Evolutionary conservation across 768 basidiomycete genomes (phyloP), one percentile per base, ranked within the genome.

Genomic region (Coprinellus aureogranulatus): DNA sequence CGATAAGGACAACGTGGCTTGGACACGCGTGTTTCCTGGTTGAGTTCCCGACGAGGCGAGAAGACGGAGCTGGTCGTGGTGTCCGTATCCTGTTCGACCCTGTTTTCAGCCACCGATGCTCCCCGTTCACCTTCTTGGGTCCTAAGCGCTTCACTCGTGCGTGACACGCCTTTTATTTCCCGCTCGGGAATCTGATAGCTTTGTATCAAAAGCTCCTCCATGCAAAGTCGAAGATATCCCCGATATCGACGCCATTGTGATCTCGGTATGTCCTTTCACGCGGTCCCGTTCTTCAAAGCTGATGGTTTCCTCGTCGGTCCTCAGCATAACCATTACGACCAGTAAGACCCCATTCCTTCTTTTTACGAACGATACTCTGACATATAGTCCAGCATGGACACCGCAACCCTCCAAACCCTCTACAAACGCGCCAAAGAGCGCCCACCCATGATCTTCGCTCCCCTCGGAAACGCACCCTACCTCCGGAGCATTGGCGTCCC

Each of bases 161-260:
- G 80, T 66, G 23, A 18, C 37, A n/a, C 34, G 6, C 34, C 34
- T 34, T 14, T 14, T 34, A 6, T 6, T 6, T 34, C 34, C 34
- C 14, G 6, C 34, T 34, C 34, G 14, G 34, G 34, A 34, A 6
- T 34, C 50, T 14, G 41, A 18, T 30, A 1, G 12, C 20, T 20
- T 42, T 26, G 16, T 14, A n/a, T 51, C 18, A 23, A 53, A 48
- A 81, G 80, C 73, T 3, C 68, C 81, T 1, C 79, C 84, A 0
- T 84, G 82, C 50, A 66, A 73, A 20, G 73, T 84, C 23, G 74
- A 80, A 44, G 82, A 86, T 3, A 72, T 87, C 45, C 85, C 86
- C 1, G 79, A 84, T 42, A 65, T 88, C 18, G 85, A 88, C 63
- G 79, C 78, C n/a, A 75, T 88, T 30, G 79, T 84, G 5, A 84